Evolutionary conservation across 257 asterid species (phyloP), one percentile per base, ranked within the genome.

Genomic region (Galeopsis tetrahit): DNA sequence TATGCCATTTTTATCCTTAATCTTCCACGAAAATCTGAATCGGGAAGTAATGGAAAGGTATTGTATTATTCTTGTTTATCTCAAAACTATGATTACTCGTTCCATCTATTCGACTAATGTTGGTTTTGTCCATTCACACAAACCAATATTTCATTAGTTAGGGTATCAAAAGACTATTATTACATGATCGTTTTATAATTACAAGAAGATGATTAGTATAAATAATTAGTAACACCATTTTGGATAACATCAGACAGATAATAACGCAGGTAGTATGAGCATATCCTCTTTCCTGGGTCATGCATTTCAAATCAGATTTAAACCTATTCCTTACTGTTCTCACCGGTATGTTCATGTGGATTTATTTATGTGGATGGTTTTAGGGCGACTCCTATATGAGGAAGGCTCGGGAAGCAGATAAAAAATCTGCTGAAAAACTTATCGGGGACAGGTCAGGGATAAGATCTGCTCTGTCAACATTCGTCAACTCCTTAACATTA

Each of bases 321-420:
- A 55, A 55, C 38, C 44, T 42, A 43, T 62, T 61, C 42, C 68
- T 33, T 70, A 31, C 28, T 32, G n/a, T 31, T 10, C 34, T 62
- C 32, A 6, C 51, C 21, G 68, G 53, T 77, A 42, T 70, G 39
- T 59, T 73, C 14, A 48, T 53, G 67, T 56, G 75, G 40, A 36
- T 57, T 46, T 52, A 32, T 63, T 63, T 53, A 3, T 31, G 57
- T 66, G 59, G 68, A 60, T 68, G 79, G 69, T 31, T 38, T 48
- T 76, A 88, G 96, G 97, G 96, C 55, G 72, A 83, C 75, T 86
- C 84, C 77, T 92, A 69, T 61, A 86, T 75, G 88, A 77, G 14
- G 80, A 88, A 82, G 81, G 96, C 97, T n/a, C 82, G 81, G 64
- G 96, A 88, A 77, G 88, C 90, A 77, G 88, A 92, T 72, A 93